These are phyloP conservation scores for Elaeis guineensis DNA, from an alignment of 176 grass and related monocot genomes.

Conservation along the genomic window DNA sequence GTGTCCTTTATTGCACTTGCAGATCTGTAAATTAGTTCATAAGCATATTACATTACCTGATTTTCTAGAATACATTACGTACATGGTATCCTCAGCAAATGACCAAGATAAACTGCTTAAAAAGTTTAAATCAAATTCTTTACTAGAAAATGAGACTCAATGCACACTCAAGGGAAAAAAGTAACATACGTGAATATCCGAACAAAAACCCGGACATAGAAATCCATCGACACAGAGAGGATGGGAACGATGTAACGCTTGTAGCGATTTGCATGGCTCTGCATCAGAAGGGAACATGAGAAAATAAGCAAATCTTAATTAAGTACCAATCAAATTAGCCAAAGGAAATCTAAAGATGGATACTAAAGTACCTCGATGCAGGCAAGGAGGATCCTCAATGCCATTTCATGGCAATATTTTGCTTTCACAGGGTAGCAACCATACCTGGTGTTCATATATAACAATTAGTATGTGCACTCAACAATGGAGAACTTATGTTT, in stretches of 20 bases:
- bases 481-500: constrained; percentile 11
- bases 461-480: constrained; percentile 20
- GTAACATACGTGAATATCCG: constrained; percentile 81
- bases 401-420: constrained; percentile 97
- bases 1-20: constrained; percentile 96
- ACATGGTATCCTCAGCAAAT: no score
- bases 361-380: constrained; percentile 69
- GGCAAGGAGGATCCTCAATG: constrained; percentile 97
- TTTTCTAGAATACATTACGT: no score
- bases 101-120: not conserved
- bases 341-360: no score
- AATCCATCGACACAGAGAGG: constrained; percentile 94
- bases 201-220: constrained; percentile 99
- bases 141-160: not conserved
- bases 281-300: constrained; percentile 27
- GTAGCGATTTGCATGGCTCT: constrained; percentile 99
- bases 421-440: constrained; percentile 89
- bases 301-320: not conserved
- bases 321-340: no score
- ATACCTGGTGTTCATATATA: constrained; percentile 48
- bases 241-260: constrained; percentile 94
- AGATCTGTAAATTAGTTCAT: constrained; percentile 39
- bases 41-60: no score
- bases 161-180: not conserved
- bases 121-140: not conserved